phyloP scores from a whole-genome alignment of 192 early-diverging fungal genomes.

The Paraglomus occultum region DNA sequence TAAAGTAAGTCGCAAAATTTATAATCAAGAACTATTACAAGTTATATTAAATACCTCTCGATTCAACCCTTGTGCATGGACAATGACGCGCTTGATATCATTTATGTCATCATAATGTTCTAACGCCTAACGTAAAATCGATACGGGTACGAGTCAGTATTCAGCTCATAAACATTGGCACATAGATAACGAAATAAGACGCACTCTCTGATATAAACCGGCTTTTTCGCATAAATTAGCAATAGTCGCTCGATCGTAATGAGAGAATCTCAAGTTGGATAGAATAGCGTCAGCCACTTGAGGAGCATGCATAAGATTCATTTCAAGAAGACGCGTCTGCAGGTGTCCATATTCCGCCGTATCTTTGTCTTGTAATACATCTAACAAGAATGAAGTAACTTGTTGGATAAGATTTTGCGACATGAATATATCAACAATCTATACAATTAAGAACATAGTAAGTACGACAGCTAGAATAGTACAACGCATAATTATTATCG shows the following conservation, averaged over 20 bases:
- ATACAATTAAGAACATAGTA: constrained; percentile 14
- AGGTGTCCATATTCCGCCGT: constrained; percentile 86
- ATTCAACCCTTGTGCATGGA: constrained; percentile 82
- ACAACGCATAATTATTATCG: neutral
- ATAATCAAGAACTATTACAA: neutral
- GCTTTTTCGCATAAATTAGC: constrained; percentile 97
- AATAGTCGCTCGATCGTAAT: constrained; percentile 92
- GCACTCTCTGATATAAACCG: constrained; percentile 86
- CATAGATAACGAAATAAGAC: constrained; percentile 9
- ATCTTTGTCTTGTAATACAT: constrained; percentile 89
- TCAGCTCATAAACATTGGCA: neutral
- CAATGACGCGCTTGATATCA: constrained; percentile 94
- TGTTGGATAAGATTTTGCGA: constrained; percentile 94
- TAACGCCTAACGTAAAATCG: constrained; percentile 55
- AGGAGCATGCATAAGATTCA: constrained; percentile 95
- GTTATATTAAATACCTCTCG: constrained; percentile 49
- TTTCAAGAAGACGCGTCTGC: constrained; percentile 94
- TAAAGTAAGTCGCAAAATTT: no score
- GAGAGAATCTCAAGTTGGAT: constrained; percentile 92
- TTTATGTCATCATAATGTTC: constrained; percentile 96
- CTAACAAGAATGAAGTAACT: constrained; percentile 94
- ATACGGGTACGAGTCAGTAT: neutral
- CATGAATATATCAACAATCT: constrained; percentile 91
- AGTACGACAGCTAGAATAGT: neutral
- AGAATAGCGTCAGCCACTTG: constrained; percentile 99